A percentile compares a stretch with the other conserved stretches of the same genome.
Evolutionary conservation across 1,284 basidiomycete species (phyloP).

Genomic region (Calocybe gambosa): DNA sequence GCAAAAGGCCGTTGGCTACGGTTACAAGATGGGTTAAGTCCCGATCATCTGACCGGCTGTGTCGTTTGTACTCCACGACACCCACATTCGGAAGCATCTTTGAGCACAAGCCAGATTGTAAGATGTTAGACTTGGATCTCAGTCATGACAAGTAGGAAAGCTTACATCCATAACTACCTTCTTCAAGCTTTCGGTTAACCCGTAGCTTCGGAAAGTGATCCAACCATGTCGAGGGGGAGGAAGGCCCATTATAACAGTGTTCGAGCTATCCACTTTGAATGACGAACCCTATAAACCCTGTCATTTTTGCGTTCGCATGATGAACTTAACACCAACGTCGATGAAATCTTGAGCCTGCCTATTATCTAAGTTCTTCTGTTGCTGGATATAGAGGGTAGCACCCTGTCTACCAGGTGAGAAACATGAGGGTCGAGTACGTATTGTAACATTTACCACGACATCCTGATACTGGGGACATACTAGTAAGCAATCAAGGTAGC

Average conservation of each 20-base stretch:
- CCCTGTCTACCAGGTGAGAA: constrained; percentile 27
- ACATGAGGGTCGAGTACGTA: background rate
- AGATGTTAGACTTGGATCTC: background rate
- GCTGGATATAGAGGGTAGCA: constrained; percentile 40
- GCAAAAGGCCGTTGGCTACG: constrained; percentile 35
- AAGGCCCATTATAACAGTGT: constrained; percentile 41
- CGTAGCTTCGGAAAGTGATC: constrained; percentile 36
- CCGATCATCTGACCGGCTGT: constrained; percentile 19
- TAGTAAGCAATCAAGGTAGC: background rate
- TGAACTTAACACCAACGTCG: constrained; percentile 27
- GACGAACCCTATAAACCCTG: constrained; percentile 30
- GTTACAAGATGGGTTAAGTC: constrained; percentile 31
- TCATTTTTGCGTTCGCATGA: background rate
- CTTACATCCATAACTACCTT: constrained; percentile 31
- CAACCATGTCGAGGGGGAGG: constrained; percentile 36
- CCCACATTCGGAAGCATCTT: constrained; percentile 35
- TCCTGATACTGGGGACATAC: constrained; percentile 34
- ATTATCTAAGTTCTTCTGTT: constrained; percentile 38
- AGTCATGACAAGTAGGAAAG: background rate
- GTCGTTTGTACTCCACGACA: constrained; percentile 18
- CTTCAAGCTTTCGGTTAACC: constrained; percentile 36
- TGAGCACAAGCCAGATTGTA: background rate
- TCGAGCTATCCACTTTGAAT: constrained; percentile 37
- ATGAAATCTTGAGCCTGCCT: constrained; percentile 44
- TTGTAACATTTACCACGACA: constrained; percentile 26